Conservation (phyloP, 495 filamentous ascomycete genomes). For the Tuber magnatum region DNA sequence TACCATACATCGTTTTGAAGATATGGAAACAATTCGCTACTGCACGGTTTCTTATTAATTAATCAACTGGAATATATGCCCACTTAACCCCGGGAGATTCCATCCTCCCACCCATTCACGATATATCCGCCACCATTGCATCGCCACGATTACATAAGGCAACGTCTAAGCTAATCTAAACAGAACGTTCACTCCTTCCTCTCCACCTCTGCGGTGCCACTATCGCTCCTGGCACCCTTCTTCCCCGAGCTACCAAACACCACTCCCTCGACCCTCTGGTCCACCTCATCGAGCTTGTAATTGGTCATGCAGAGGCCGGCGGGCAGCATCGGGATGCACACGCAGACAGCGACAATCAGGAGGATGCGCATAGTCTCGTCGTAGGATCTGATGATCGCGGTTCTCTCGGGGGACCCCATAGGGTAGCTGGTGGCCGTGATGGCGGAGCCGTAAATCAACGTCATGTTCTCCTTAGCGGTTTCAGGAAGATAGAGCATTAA, state of each 20-base stretch:
- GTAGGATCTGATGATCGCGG: conserved; percentile 56
- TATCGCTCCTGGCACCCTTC: not conserved
- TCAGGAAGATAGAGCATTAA: conserved; percentile 53
- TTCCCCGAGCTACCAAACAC: conserved; percentile 17
- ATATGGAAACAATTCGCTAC: not conserved
- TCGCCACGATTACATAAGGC: not conserved
- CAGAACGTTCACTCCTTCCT: not conserved
- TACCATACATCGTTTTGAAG: not conserved
- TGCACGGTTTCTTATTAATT: not conserved
- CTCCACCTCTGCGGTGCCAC: not conserved
- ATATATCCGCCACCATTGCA: not conserved
- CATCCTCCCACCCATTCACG: not conserved
- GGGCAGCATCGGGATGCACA: conserved; percentile 51
- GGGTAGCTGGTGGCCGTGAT: conserved; percentile 51
- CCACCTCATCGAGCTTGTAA: conserved; percentile 50
- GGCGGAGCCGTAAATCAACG: conserved; percentile 54
- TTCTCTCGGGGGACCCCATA: conserved; percentile 50
- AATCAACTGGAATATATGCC: not conserved
- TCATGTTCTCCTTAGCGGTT: conserved; percentile 41
- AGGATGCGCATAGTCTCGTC: conserved; percentile 56
- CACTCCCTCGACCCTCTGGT: conserved; percentile 20
- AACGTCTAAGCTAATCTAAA: not conserved
- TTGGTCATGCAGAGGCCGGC: conserved; percentile 52
- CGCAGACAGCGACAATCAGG: conserved; percentile 50
- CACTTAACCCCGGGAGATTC: not conserved